phyloP scores from a whole-genome alignment of 768 basidiomycete species.

The Rhizopogon rudus region DNA sequence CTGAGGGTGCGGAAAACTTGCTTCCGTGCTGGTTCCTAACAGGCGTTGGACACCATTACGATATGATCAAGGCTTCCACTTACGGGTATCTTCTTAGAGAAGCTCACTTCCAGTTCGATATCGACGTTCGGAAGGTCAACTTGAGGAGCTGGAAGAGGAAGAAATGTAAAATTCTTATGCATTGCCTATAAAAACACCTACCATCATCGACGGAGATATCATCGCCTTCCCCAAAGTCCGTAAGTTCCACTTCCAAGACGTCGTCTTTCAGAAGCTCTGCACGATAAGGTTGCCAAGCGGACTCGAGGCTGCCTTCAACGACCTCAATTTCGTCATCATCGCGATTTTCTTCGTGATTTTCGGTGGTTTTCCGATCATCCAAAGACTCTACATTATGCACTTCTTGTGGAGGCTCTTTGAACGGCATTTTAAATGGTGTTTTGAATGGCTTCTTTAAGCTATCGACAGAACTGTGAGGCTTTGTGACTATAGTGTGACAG shows the following conservation, averaged over 20 bases:
- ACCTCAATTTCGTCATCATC: neutral
- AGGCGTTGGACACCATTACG: neutral
- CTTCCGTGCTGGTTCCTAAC: conserved; percentile 32
- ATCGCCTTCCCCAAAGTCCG: neutral
- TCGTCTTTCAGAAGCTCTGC: neutral
- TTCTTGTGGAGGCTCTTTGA: conserved; percentile 21
- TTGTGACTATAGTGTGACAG: conserved; percentile 34
- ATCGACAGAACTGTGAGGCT: conserved; percentile 36
- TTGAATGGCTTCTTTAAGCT: conserved; percentile 47
- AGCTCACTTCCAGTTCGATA: conserved; percentile 33
- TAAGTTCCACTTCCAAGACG: neutral
- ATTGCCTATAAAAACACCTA: neutral
- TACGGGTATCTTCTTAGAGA: conserved; percentile 41
- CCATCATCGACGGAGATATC: neutral
- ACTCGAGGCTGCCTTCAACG: conserved; percentile 5
- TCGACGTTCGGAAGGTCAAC: conserved; percentile 23
- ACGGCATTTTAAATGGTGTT: conserved; percentile 36
- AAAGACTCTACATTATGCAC: neutral
- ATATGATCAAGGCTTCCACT: neutral
- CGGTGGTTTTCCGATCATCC: neutral
- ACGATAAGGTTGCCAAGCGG: conserved; percentile 3
- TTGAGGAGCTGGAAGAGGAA: conserved; percentile 4
- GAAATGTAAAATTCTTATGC: neutral
- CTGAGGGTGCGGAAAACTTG: conserved; percentile 35
- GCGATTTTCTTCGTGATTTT: neutral